Conservation (phyloP, 2,329 filamentous ascomycete genomes). For the Dactylellina cionopaga region DNA sequence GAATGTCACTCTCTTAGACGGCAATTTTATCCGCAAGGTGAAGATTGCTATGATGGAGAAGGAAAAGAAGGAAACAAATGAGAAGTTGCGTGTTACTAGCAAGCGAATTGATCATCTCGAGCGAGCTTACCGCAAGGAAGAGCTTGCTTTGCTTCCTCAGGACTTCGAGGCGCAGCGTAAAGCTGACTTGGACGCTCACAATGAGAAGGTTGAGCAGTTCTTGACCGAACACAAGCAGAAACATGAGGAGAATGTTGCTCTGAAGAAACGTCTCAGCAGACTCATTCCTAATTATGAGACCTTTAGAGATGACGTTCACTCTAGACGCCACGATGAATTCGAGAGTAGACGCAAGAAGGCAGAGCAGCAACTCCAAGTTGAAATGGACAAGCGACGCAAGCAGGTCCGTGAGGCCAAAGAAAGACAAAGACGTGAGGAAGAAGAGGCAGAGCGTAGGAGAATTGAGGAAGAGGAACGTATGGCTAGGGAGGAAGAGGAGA, state of each 20-base stretch:
- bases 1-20: constrained; percentile 86
- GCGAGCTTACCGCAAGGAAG: constrained; percentile 94
- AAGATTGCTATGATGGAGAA: constrained; percentile 96
- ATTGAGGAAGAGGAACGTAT: constrained; percentile 87
- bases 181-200: constrained; percentile 80
- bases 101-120: constrained; percentile 98
- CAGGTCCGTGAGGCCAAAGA: constrained; percentile 84
- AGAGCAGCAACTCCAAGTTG: constrained; percentile 90
- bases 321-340: constrained; percentile 91
- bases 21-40: constrained; percentile 87
- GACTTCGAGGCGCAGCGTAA: constrained; percentile 88
- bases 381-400: constrained; percentile 87
- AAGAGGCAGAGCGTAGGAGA: constrained; percentile 81
- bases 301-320: constrained; percentile 83
- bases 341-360: constrained; percentile 92
- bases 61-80: constrained; percentile 95
- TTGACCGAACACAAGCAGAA: constrained; percentile 83
- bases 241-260: constrained; percentile 88
- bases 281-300: constrained; percentile 84
- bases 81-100: constrained; percentile 87
- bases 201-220: constrained; percentile 79
- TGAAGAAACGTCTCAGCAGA: constrained; percentile 90
- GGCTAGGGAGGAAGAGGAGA: constrained; percentile 85
- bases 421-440: constrained; percentile 82
- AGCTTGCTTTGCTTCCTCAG: constrained; percentile 85